Evolutionary conservation across 352 stramenopile species (phyloP).

Genomic region (Phytophthora constricta): DNA sequence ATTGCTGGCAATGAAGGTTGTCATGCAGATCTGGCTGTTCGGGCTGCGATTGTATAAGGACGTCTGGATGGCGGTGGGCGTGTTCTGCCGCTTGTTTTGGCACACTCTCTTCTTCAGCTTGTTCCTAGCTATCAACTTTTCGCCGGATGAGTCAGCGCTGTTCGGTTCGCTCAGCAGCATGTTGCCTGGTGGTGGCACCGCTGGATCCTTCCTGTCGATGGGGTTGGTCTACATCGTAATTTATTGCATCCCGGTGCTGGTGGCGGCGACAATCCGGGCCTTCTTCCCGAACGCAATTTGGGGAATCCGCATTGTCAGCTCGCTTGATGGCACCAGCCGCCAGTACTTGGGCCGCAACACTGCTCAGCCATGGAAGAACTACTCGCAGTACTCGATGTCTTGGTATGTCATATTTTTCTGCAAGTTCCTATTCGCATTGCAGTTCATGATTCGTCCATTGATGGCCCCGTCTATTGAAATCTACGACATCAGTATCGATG

Average conservation of each 20-base stretch:
- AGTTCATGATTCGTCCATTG: conserved; percentile 87
- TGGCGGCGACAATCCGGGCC: conserved; percentile 55
- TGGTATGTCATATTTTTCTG: conserved; percentile 78
- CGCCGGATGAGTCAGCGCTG: conserved; percentile 58
- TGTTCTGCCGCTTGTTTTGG: conserved; percentile 77
- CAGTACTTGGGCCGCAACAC: conserved; percentile 86
- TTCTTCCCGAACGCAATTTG: conserved; percentile 60
- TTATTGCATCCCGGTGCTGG: conserved; percentile 68
- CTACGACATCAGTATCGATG: conserved; percentile 63
- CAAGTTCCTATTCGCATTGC: conserved; percentile 83
- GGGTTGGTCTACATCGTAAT: conserved; percentile 61
- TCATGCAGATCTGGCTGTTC: conserved; percentile 81
- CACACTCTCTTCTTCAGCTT: conserved; percentile 76
- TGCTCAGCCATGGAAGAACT: conserved; percentile 63
- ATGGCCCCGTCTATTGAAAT: conserved; percentile 80
- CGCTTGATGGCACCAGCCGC: conserved; percentile 69
- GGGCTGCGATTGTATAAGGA: conserved; percentile 73
- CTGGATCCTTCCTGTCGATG: conserved; percentile 66
- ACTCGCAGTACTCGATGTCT: conserved; percentile 66
- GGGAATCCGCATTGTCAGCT: conserved; percentile 66
- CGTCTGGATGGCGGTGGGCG: conserved; percentile 58
- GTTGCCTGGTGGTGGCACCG: conserved; percentile 53
- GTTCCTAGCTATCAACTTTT: conserved; percentile 67
- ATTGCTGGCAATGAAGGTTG: conserved; percentile 67
- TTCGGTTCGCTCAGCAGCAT: conserved; percentile 51